Evolutionary conservation across 2,329 filamentous ascomycete species (phyloP).

Genomic region (Paraconiothyrium sp.): DNA sequence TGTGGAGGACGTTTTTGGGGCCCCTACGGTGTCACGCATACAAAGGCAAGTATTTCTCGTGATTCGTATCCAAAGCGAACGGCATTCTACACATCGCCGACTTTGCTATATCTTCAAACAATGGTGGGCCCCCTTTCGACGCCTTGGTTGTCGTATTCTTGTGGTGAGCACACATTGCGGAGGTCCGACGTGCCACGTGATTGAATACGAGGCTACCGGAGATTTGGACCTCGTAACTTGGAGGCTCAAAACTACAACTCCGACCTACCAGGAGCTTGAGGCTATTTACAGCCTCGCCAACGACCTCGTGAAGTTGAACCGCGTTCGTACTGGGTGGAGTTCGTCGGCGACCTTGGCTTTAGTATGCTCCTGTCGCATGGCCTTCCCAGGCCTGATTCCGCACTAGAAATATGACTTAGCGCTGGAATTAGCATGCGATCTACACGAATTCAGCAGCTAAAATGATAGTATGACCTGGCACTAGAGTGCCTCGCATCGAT

Average conservation of each 20-base stretch:
- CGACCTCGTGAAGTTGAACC: neutral
- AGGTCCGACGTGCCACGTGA: conserved; percentile 12
- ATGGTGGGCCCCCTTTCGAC: neutral
- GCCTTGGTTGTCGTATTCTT: neutral
- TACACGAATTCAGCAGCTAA: too few species aligned
- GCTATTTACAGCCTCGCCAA: neutral
- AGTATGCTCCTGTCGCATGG: neutral
- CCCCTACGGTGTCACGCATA: neutral
- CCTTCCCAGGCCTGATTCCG: too few species aligned
- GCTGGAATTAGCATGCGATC: too few species aligned
- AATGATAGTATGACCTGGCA: too few species aligned
- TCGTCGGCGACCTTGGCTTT: neutral
- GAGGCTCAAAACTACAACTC: conserved; percentile 1
- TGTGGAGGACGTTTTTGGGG: neutral
- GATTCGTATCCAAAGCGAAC: conserved; percentile 11
- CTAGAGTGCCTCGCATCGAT: neutral
- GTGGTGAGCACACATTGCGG: conserved; percentile 5
- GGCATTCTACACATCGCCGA: neutral
- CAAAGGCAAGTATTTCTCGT: neutral
- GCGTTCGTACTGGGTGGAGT: neutral
- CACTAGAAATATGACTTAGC: too few species aligned
- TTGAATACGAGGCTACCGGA: conserved; percentile 13
- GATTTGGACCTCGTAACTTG: conserved; percentile 12
- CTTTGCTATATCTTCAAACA: neutral
- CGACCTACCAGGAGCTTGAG: neutral